Conservation (phyloP, 1,139 yeast genomes). For the Yamadazyma trypodendri region DNA sequence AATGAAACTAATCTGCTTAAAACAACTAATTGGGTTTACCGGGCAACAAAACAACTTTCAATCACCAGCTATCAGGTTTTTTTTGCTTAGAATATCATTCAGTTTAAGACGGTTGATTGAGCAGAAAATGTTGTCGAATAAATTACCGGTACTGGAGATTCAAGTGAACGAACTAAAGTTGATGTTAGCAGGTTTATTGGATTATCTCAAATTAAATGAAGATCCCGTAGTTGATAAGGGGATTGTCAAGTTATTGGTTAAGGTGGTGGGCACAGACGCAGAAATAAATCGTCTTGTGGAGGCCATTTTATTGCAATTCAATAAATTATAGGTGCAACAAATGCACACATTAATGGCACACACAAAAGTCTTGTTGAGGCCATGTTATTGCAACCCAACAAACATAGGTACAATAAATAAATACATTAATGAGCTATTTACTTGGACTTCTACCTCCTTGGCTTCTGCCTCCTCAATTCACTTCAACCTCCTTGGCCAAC, state of each 20-base stretch:
- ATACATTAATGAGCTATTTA: neutral
- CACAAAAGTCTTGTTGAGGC: no score
- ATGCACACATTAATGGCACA: no score
- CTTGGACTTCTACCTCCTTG: no score
- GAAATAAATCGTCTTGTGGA: conserved; percentile 14
- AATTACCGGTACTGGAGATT: conserved; percentile 35
- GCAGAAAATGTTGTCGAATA: conserved; percentile 28
- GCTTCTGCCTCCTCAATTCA: no score
- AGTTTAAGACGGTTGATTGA: conserved; percentile 36
- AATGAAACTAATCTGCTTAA: conserved; percentile 32
- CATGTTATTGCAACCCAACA: no score
- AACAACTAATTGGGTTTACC: conserved; percentile 31
- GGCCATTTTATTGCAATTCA: conserved; percentile 1
- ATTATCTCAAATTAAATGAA: conserved; percentile 7
- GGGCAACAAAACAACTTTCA: conserved; percentile 16
- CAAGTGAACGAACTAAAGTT: conserved; percentile 34
- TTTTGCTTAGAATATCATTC: conserved; percentile 32
- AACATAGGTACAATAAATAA: no score
- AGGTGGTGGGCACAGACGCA: conserved; percentile 24
- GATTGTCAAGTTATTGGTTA: conserved; percentile 22
- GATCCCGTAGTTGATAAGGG: conserved; percentile 3
- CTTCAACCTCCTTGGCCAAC: conserved; percentile 29
- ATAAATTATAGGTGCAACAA: conserved; percentile 1
- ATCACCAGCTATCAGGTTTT: conserved; percentile 20
- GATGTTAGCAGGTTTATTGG: conserved; percentile 25